Evolutionary conservation across 495 filamentous ascomycete species (phyloP).

Genomic region (Oidiodendron maius): DNA sequence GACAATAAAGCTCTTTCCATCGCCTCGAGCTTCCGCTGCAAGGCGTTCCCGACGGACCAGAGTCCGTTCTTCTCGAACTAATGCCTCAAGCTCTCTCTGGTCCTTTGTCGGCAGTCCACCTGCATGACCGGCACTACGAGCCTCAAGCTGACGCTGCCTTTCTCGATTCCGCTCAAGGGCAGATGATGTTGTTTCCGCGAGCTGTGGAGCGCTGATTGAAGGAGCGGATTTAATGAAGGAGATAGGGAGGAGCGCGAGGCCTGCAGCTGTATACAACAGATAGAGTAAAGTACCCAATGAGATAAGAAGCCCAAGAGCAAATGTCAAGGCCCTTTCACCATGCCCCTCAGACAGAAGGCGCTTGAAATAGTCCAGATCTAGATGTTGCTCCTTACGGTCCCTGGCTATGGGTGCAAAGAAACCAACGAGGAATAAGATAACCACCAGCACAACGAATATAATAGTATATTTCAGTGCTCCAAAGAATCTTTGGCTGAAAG

Average conservation of each 20-base stretch:
- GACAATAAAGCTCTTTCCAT: constrained; percentile 63
- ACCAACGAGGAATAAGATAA: constrained; percentile 84
- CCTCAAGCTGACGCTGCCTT: constrained; percentile 83
- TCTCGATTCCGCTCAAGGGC: constrained; percentile 84
- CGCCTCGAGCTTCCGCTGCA: constrained; percentile 71
- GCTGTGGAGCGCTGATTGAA: constrained; percentile 67
- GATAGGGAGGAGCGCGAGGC: constrained; percentile 83
- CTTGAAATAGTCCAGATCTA: constrained; percentile 88
- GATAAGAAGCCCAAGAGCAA: constrained; percentile 78
- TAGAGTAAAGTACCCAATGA: constrained; percentile 81
- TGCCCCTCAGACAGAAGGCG: constrained; percentile 76
- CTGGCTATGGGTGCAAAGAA: constrained; percentile 83
- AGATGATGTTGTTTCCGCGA: constrained; percentile 67
- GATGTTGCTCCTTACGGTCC: constrained; percentile 50
- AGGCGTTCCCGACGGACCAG: constrained; percentile 84
- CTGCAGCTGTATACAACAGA: constrained; percentile 79
- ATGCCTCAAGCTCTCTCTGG: constrained; percentile 76
- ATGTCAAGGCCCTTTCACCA: constrained; percentile 87
- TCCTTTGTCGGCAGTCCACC: constrained; percentile 77
- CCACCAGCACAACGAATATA: constrained; percentile 69
- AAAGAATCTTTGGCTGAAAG: constrained; percentile 62
- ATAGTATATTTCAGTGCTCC: constrained; percentile 86
- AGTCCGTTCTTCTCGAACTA: constrained; percentile 85
- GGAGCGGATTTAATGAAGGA: constrained; percentile 87
- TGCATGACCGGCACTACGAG: constrained; percentile 70